Percentiles rank a stretch among this genome's conserved stretches.
Evolutionary conservation across 2,329 filamentous ascomycete species (phyloP).

Genomic region (Pseudocercospora macadamiae): DNA sequence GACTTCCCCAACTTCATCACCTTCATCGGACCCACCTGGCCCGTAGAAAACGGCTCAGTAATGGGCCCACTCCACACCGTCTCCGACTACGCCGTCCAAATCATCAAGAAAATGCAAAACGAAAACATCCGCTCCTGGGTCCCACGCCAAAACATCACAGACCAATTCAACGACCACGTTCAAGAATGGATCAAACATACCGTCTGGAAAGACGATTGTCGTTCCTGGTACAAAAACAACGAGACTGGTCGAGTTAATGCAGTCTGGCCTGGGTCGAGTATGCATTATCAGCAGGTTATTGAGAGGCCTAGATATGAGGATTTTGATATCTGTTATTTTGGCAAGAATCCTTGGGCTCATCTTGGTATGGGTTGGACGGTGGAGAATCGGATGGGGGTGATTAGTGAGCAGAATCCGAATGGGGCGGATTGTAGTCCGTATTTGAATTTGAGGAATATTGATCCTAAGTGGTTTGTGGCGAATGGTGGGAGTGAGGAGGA

Average conservation of each 20-base stretch:
- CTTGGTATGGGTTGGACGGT: slow-evolving; percentile 47
- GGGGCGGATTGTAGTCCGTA: slow-evolving; percentile 44
- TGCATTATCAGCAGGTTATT: slow-evolving; percentile 52
- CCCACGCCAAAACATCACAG: slow-evolving; percentile 46
- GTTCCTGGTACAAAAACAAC: slow-evolving; percentile 49
- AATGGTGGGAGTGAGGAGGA: slow-evolving; percentile 30
- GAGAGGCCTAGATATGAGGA: slow-evolving; percentile 47
- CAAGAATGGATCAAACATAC: slow-evolving; percentile 54
- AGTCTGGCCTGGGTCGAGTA: slow-evolving; percentile 55
- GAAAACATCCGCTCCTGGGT: slow-evolving; percentile 49
- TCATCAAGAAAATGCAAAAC: slow-evolving; percentile 52
- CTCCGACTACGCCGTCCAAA: slow-evolving; percentile 44
- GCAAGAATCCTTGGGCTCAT: slow-evolving; percentile 47
- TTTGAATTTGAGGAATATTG: slow-evolving; percentile 44
- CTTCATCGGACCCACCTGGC: slow-evolving; percentile 42
- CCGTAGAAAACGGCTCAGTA: slow-evolving; percentile 51
- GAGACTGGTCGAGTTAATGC: slow-evolving; percentile 50
- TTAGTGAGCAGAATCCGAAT: not conserved
- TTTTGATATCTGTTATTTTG: slow-evolving; percentile 45
- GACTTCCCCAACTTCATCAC: slow-evolving; percentile 50
- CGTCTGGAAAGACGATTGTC: slow-evolving; percentile 52
- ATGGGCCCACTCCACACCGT: slow-evolving; percentile 46
- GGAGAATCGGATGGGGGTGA: slow-evolving; percentile 30
- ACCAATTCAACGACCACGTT: slow-evolving; percentile 48
- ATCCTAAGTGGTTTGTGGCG: slow-evolving; percentile 44